These are phyloP conservation scores for Prasinococcaceae sp. DNA, from an alignment of 139 green algal genomes.

Conservation along the genomic window DNA sequence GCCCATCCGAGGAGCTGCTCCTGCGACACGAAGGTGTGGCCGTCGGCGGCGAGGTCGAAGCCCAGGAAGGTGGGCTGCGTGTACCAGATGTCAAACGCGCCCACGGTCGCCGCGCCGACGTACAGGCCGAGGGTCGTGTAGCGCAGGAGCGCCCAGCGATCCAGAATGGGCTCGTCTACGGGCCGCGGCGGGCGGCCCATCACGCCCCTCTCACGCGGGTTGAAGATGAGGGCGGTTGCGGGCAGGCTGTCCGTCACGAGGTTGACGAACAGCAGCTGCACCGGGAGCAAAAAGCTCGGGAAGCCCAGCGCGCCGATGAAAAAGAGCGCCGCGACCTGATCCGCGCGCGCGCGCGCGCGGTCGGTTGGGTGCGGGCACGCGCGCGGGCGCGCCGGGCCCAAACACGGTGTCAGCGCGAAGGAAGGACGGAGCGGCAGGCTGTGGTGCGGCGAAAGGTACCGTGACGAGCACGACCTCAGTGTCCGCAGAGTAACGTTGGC, in stretches of 20 bases:
- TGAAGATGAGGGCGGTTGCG: conserved; percentile 5
- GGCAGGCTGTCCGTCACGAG: conserved; percentile 4
- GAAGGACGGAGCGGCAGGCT: too few species aligned
- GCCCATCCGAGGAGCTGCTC: too few species aligned
- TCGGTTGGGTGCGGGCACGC: too few species aligned
- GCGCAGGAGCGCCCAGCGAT: conserved; percentile 41
- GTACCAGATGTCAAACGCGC: conserved; percentile 76
- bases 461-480: too few species aligned
- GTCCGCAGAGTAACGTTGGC: too few species aligned
- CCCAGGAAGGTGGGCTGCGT: conserved; percentile 42
- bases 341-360: too few species aligned
- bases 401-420: too few species aligned
- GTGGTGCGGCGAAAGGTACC: too few species aligned
- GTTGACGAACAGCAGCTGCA: conserved; percentile 1
- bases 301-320: conserved; percentile 1
- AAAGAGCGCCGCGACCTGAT: conserved; percentile 5
- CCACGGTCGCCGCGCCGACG: conserved; percentile 78
- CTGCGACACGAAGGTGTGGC: conserved; percentile 67
- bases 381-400: too few species aligned
- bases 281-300: not conserved
- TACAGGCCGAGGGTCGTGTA: conserved; percentile 33
- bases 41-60: conserved; percentile 51
- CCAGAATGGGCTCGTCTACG: conserved; percentile 44
- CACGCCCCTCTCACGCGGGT: not conserved
- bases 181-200: not conserved